Base-by-base conservation (phyloP, 768 basidiomycete species). In the Boletus reticulatus region DNA sequence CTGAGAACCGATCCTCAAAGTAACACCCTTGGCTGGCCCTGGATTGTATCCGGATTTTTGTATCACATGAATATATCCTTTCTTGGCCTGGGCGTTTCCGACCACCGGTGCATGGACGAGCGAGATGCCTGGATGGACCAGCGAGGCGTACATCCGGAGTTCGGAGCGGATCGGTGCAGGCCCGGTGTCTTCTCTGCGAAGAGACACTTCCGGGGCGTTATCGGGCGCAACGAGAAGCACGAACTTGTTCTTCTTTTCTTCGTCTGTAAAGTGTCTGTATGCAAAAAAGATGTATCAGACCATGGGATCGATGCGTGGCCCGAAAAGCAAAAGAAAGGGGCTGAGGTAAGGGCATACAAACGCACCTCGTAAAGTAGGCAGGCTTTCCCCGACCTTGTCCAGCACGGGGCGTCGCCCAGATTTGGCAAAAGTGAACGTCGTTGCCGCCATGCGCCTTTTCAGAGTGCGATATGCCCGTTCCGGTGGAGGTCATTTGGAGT, bases 401-500 rank as follows among this genome's bases (percentile, higher is more conserved):
- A 0, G 61, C 4, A 17, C 70, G 70, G 16, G 88, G 87, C 7
- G 75, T 32, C 1, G 79, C 80, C 87, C 88, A 89, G 53, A 89
- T 88, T 61, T 89, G 88, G 8, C 87, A 73, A 71, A 88, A 85
- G 69, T 88, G 79, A 6, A 76, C 76, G 42, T 73, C 72, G 57
- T 75, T 54, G 20, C 70, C 53, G 19, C 84, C 81, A 64, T 87
- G 67, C 19, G 75, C 78, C 64, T 80, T 81, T 61, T 88, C 87
- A 31, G 86, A 87, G 71, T 98, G 95, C 0, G 84, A 79, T 64
- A 98, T 96, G 4, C 96, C 96, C 0, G 88, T 94, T 11, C 95
- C 95, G 0, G 95, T 85, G 2, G 89, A 92, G 3, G 94, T 94
- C 75, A 97, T 83, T 70, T 98, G 95, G 32, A 98, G 62, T 62